Evolutionary conservation across 2,329 filamentous ascomycete genomes (phyloP).

Genomic region (Arachnopeziza araneosa): DNA sequence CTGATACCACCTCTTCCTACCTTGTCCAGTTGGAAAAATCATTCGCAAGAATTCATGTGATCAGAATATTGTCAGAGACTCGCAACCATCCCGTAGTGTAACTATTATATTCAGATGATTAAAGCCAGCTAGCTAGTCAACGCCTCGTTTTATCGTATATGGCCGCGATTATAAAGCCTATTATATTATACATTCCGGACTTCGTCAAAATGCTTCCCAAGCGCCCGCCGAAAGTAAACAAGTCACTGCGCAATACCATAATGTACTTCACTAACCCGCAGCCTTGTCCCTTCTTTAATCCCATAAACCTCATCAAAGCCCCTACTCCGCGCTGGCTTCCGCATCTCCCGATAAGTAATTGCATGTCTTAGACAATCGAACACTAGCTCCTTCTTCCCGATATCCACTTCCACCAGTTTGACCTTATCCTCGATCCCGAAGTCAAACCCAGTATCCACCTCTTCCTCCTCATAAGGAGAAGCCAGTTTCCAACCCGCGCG

Average conservation of each 20-base stretch:
- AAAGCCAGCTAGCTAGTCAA: too few species aligned
- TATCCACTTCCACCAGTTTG: not conserved
- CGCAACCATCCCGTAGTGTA: too few species aligned
- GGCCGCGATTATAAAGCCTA: too few species aligned
- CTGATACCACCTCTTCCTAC: too few species aligned
- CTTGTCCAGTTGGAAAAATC: too few species aligned
- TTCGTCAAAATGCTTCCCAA: not conserved
- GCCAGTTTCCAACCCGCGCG: slow-evolving; percentile 13
- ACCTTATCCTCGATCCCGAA: not conserved
- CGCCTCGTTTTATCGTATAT: too few species aligned
- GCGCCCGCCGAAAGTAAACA: not conserved
- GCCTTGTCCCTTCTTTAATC: not conserved
- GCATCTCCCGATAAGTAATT: not conserved
- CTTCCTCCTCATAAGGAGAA: slow-evolving; percentile 7
- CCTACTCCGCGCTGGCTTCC: not conserved
- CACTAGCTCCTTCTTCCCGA: not conserved
- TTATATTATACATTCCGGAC: too few species aligned
- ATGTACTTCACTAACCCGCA: not conserved
- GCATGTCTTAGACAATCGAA: not conserved
- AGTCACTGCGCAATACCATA: not conserved
- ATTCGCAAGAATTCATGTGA: too few species aligned
- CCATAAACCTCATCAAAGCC: not conserved
- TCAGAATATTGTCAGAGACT: too few species aligned
- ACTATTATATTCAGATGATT: too few species aligned
- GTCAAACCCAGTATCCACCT: not conserved